Percentiles rank a stretch among this genome's conserved stretches.
Evolutionary conservation across 225 moss, liverwort and hornwort genomes (phyloP).

Genomic region (Pseudisothecium myosuroides): DNA sequence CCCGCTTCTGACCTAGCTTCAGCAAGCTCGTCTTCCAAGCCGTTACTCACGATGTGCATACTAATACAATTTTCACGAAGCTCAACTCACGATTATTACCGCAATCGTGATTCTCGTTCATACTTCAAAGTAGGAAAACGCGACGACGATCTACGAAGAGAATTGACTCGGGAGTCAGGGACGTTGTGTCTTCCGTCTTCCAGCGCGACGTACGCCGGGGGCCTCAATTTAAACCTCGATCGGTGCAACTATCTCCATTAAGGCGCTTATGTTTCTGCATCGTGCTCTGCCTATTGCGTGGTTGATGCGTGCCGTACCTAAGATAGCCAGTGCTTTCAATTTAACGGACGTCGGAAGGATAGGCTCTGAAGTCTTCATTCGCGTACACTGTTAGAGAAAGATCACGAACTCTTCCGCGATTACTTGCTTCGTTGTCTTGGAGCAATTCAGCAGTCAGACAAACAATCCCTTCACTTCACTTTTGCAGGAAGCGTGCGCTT

Average conservation of each 20-base stretch:
- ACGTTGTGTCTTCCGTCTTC: background rate
- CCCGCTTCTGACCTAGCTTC: background rate
- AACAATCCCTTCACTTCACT: background rate
- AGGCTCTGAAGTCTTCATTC: background rate
- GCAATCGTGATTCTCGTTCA: background rate
- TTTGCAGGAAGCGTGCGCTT: background rate
- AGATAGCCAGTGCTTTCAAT: background rate
- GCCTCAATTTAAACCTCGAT: background rate
- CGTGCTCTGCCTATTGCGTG: background rate
- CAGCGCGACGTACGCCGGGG: background rate
- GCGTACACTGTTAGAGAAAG: slow-evolving; percentile 1
- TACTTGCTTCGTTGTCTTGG: background rate
- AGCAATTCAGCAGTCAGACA: slow-evolving; percentile 19
- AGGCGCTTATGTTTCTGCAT: background rate
- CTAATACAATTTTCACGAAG: background rate
- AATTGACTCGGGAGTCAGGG: background rate
- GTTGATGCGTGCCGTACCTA: slow-evolving; percentile 10
- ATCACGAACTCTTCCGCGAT: background rate
- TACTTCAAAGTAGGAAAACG: background rate
- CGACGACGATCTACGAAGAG: background rate
- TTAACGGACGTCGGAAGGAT: slow-evolving; percentile 23
- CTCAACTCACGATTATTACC: background rate
- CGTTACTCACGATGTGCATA: background rate
- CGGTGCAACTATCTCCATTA: background rate
- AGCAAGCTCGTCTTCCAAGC: background rate